Evolutionary conservation across 2,329 filamentous ascomycete genomes (phyloP).

Genomic region (Ophiostoma ulmi): DNA sequence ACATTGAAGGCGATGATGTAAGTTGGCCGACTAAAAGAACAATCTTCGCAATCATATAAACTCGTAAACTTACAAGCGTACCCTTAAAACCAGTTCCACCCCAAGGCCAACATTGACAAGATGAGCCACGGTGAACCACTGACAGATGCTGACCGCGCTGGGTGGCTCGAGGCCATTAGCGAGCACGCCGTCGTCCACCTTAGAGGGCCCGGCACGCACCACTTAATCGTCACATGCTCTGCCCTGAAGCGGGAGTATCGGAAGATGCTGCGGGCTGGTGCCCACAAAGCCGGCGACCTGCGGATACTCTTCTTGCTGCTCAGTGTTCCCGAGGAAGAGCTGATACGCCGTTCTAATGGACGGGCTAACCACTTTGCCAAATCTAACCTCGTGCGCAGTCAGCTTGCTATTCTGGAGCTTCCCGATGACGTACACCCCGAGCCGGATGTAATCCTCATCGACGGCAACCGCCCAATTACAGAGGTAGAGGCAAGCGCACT

Average conservation of each 20-base stretch:
- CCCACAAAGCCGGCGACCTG: slow-evolving; percentile 50
- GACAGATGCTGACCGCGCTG: slow-evolving; percentile 70
- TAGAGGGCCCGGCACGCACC: slow-evolving; percentile 39
- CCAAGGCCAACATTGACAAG: slow-evolving; percentile 62
- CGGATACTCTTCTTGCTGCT: slow-evolving; percentile 69
- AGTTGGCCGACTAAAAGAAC: neutral
- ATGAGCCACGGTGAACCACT: slow-evolving; percentile 65
- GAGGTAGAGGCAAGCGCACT: slow-evolving; percentile 21
- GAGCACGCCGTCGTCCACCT: slow-evolving; percentile 42
- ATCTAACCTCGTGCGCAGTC: slow-evolving; percentile 66
- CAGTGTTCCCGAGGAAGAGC: slow-evolving; percentile 55
- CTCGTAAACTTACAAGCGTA: neutral
- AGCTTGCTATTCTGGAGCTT: slow-evolving; percentile 62
- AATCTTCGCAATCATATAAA: no score
- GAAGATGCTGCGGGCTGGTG: slow-evolving; percentile 58
- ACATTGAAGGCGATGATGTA: slow-evolving; percentile 55
- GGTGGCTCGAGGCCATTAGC: slow-evolving; percentile 63
- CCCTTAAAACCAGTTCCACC: slow-evolving; percentile 48
- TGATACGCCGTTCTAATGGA: slow-evolving; percentile 57
- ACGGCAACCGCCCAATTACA: slow-evolving; percentile 17
- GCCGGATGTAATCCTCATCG: slow-evolving; percentile 26
- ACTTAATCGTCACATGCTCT: slow-evolving; percentile 73
- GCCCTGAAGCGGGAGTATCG: slow-evolving; percentile 73
- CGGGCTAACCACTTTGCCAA: slow-evolving; percentile 71
- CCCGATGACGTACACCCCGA: slow-evolving; percentile 40